Evolutionary conservation across 495 filamentous ascomycete species (phyloP), one percentile per base, ranked within the genome.

Genomic region (Aspergillus egyptiacus): DNA sequence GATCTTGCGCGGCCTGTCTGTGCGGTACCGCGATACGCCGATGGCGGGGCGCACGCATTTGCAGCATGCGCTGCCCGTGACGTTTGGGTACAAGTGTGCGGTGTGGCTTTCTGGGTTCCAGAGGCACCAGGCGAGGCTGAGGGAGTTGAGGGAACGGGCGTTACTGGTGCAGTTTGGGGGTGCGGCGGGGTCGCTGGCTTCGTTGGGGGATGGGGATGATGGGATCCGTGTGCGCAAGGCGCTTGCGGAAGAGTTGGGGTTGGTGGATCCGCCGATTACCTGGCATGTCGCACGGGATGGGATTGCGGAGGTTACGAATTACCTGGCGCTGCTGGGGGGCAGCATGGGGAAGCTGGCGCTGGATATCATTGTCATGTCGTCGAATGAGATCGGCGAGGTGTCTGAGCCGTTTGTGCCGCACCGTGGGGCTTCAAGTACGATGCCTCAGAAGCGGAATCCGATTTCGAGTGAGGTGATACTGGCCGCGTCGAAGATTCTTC

Each of bases 401-500:
- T 64, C 69, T 2, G 75, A 79, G 50, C 75, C 74, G 1, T 79
- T 77, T 44, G 72, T 77, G 8, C 73, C 72, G 9, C 74, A 77
- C 53, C 69, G 75, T 10, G 75, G 75, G 8, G 72, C 74, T 6
- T 74, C 70, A 9, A 72, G 68, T 1, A 79, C 75, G 1, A 79
- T 79, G 75, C 75, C 75, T 17, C 75, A 79, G 55, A 79, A 77
- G 54, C 64, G 72, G 19, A 79, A 79, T 43, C 75, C 75, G 2
- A 79, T 79, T 20, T 76, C 72, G 0, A 71, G 64, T 34, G 74
- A 77, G 49, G 71, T 77, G 10, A 77, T 77, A 8, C 56, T 76
- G 1, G 74, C 73, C 4, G 73, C 73, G 17, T 74, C 71, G 8
- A 77, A 76, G 44, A 61, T 75, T 15, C 58, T 77, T 0, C 64